Conservation (phyloP, 306 rosid species). For the Delonix regia region DNA sequence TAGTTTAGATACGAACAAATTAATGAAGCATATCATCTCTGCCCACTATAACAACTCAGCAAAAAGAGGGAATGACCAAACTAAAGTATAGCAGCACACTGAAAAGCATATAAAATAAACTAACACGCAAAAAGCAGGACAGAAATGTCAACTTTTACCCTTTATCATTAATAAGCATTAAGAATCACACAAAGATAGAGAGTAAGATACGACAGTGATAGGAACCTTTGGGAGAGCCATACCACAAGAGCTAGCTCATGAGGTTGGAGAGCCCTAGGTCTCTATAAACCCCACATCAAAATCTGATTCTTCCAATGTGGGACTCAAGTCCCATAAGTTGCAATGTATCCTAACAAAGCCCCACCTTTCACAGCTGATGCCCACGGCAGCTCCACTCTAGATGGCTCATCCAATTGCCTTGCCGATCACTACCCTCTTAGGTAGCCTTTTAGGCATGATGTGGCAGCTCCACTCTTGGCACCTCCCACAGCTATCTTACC, state of each 20-base stretch:
- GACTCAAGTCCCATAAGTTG: neutral
- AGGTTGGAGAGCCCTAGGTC: neutral
- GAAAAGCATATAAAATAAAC: constrained; percentile 1
- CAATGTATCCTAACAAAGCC: too few relatives aligned
- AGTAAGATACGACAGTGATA: neutral
- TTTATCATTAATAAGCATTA: neutral
- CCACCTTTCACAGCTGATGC: too few relatives aligned
- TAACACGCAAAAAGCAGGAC: neutral
- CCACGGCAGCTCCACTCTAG: too few relatives aligned
- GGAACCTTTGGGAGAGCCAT: neutral
- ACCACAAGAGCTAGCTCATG: neutral
- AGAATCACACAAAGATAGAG: neutral
- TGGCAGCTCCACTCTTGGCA: too few relatives aligned
- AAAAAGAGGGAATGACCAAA: neutral
- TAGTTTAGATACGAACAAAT: neutral
- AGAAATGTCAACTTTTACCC: constrained; percentile 12
- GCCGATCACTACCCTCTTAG: too few relatives aligned
- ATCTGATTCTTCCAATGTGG: neutral
- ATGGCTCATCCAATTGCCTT: too few relatives aligned
- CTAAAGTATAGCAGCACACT: constrained; percentile 1
- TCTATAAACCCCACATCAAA: neutral
- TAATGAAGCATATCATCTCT: neutral
- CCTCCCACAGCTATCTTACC: too few relatives aligned
- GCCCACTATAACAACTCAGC: neutral
- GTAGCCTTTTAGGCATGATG: too few relatives aligned